Conservation (phyloP, 441 rosid species). For the Syzygium syzygioides region DNA sequence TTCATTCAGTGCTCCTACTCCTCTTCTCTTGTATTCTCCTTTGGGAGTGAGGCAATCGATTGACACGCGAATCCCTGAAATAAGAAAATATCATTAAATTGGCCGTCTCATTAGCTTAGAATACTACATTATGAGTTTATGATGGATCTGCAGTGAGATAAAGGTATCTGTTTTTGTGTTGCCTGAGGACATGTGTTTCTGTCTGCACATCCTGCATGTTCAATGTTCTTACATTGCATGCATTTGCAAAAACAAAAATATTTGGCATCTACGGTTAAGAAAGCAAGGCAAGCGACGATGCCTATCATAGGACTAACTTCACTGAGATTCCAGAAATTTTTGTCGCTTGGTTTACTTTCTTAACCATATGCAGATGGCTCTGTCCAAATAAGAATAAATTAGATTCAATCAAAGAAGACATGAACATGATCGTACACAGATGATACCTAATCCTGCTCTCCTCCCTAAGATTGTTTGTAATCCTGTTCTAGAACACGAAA, state of each 20-base stretch:
- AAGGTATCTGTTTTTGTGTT: background rate
- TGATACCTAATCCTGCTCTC: background rate
- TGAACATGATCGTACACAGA: background rate
- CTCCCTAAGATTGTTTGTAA: background rate
- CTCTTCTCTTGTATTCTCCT: conserved; percentile 51
- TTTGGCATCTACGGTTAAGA: background rate
- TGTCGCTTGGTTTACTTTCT: background rate
- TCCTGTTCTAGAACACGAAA: background rate
- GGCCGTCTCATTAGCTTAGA: background rate
- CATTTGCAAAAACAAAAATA: background rate
- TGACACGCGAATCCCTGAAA: conserved; percentile 57
- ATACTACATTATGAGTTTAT: background rate
- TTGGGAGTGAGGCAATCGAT: conserved; percentile 59
- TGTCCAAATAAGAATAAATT: background rate
- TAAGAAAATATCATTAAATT: background rate
- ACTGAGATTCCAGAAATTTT: background rate
- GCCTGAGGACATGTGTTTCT: background rate
- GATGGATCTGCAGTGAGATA: background rate
- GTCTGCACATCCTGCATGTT: background rate
- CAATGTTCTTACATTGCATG: background rate
- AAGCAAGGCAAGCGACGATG: background rate
- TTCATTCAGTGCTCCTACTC: conserved; percentile 43
- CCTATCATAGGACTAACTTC: background rate
- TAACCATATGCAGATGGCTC: background rate
- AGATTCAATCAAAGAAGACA: background rate